Base-by-base conservation (phyloP, 1,139 yeast genomes). In the Fermentozyma sake region DNA sequence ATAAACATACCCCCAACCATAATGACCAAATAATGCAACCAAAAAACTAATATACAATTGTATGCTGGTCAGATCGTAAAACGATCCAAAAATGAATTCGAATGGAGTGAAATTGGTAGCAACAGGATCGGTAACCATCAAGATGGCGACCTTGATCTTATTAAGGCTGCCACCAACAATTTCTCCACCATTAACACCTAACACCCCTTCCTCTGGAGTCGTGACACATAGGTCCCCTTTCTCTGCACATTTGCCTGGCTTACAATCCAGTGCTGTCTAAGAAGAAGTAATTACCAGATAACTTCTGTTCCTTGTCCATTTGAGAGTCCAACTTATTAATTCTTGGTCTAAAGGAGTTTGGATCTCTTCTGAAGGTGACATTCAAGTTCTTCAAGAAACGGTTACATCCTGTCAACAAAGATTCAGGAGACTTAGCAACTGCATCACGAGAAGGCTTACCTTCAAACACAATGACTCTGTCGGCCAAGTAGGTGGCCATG, bases 401-500 rank as follows among this genome's bases (percentile, higher is more conserved):
- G 75, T 91, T 91, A 75, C 97, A 91, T 48, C 99, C 98, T 33
- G 96, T 86, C 56, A 91, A 72, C 56, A 91, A 72, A 22, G 95
- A 79, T 66, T 91, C 96, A 27, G 97, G 96, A 27, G 83, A 57
- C 53, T 78, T 82, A 22, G 97, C 97, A 45, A 63, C 56, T 22
- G 96, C 86, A 42, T 80, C 71, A 53, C 74, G 72, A 13, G 96
- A 86, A 31, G 99, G 97, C 41, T 68, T 54, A 61, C 99, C 98
- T 60, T 91, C 98, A 54, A 89, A 93, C 34, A 91, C 97, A 72
- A 91, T 91, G 46, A 91, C 98, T 56, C 95, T 79, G 62, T 91
- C 98, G 38, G 99, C 98, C 69, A 91, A 75, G 59, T 91, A 91
- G 15, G 98, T 91, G 41, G 98, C 97, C 98, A 91, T 91, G 67